Evolutionary conservation across 73 alveolate species (phyloP), one percentile per base, ranked within the genome.

Genomic region (Paramecium biaurelia): DNA sequence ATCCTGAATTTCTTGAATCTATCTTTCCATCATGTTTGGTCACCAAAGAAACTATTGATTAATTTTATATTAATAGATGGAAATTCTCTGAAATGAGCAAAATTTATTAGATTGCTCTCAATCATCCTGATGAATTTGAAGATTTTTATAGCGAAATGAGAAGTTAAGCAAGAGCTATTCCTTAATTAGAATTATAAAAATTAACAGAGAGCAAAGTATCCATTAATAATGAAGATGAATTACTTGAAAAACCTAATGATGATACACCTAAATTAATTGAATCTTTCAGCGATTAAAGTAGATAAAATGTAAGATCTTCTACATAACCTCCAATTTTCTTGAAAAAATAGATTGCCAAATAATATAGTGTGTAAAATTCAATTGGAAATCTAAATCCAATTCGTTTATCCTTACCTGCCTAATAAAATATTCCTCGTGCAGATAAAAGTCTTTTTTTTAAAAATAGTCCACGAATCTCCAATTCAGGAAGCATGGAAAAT

Each of bases 81-180:
- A 79, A 79, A 79, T 79, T 79, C 56, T 30, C 45, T 20, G 90
- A 79, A 45, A 79, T 79, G n/a, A 79, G 56, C 14, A 43, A 21
- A 30, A 79, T 79, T 41, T 79, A 79, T 26, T 28, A 42, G 8
- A 47, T 79, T 38, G 90, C 90, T 23, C 32, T 24, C 20, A 79
- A 41, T 24, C 70, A 79, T 24, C 90, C 90, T 3, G 90, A 79
- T n/a, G 90, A 79, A 21, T 79, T 79, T 79, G 90, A 79, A 42
- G 90, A 79, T 45, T 41, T 30, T 79, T 79, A 38, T 45, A 79
- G 74, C 20, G 90, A 79, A 14, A 24, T 47, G 56, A 20, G 76
- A 8, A 79, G 56, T 79, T 12, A 41, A 34, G 74, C 74, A 21
- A 79, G 74, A 47, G 76, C 90, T 7, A 79, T 79, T 8, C 90